Percentiles rank a stretch among this genome's conserved stretches.
Evolutionary conservation across 2,329 filamentous ascomycete species (phyloP).

Genomic region (Sphaerostilbella broomeana): DNA sequence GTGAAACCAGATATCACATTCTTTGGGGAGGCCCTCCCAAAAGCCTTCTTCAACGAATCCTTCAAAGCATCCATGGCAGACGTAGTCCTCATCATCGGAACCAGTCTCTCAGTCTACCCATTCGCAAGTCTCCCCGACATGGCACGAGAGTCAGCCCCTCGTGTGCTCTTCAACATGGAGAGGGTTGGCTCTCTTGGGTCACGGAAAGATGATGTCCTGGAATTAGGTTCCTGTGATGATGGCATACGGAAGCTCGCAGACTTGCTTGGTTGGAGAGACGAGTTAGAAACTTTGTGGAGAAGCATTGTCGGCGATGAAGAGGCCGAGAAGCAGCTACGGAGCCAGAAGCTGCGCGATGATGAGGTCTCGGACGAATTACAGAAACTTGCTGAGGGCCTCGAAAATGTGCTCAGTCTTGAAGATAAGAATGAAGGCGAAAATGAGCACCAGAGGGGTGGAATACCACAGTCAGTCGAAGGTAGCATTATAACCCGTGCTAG

Average conservation of each 20-base stretch:
- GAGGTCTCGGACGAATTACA: constrained; percentile 40
- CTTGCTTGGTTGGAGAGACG: constrained; percentile 76
- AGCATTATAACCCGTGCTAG: no score
- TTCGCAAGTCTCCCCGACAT: constrained; percentile 74
- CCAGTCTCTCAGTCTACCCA: constrained; percentile 79
- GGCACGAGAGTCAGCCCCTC: constrained; percentile 56
- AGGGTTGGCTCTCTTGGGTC: constrained; percentile 71
- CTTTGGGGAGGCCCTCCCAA: constrained; percentile 66
- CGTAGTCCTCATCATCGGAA: constrained; percentile 79
- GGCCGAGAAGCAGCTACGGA: constrained; percentile 40
- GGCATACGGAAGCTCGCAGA: constrained; percentile 74
- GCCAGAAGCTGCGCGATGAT: constrained; percentile 23
- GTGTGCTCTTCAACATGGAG: constrained; percentile 84
- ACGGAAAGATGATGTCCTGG: constrained; percentile 74
- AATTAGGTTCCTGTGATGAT: constrained; percentile 75
- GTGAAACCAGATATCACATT: constrained; percentile 96
- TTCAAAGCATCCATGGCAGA: constrained; percentile 57
- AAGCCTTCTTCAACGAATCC: constrained; percentile 29
- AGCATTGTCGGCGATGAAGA: constrained; percentile 56
- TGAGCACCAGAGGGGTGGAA: neutral
- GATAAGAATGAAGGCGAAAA: constrained; percentile 12
- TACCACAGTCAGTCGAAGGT: no score
- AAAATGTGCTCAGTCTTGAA: constrained; percentile 27
- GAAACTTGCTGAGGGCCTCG: constrained; percentile 31
- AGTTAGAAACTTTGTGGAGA: constrained; percentile 73